Evolutionary conservation across 176 grass and related monocot species (phyloP), one percentile per base, ranked within the genome.

Genomic region (Raddia guianensis): DNA sequence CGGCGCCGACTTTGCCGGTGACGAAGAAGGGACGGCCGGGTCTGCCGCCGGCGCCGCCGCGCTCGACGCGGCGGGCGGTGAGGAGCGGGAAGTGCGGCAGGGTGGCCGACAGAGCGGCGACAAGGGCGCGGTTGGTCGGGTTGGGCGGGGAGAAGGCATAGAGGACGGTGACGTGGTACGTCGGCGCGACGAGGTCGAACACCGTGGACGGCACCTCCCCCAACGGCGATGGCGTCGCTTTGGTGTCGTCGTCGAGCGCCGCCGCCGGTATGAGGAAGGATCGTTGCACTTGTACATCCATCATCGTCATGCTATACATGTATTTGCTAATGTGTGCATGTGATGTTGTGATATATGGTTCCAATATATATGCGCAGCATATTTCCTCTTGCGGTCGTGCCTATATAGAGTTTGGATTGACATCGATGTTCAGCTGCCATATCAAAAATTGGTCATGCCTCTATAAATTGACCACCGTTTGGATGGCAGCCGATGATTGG

Each of bases 101-200:
- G 0, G 82, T 85, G 58, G 49, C 63, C 34, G 61, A 14, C 60
- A 91, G 78, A 1, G 81, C 85, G 43, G 3, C 18, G 35, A 88
- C 11, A 18, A 91, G 82, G 3, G 45, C 21, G 9, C 10, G 15
- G 40, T 13, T 79, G 59, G 86, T 60, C 3, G 90, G 86, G 58
- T 87, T 88, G 6, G 90, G 90, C 8, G 90, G 37, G 18, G 78
- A 2, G 73, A 85, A 91, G 37, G 78, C 82, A 73, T 74, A 91
- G 82, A 91, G 73, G 27, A 88, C 82, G 27, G 82, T 83, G 53
- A 85, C 44, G 85, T 91, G 82, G 85, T 88, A 82, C 47, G 83
- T 20, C 18, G 67, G 55, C 19, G 90, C 86, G 7, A 77, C 80
- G 68, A 75, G 86, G 78, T 88, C 90, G 82, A 91, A 88, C 3